Base-by-base conservation (phyloP, 2,329 filamentous ascomycete genomes). In the Ramularia endophylla region DNA sequence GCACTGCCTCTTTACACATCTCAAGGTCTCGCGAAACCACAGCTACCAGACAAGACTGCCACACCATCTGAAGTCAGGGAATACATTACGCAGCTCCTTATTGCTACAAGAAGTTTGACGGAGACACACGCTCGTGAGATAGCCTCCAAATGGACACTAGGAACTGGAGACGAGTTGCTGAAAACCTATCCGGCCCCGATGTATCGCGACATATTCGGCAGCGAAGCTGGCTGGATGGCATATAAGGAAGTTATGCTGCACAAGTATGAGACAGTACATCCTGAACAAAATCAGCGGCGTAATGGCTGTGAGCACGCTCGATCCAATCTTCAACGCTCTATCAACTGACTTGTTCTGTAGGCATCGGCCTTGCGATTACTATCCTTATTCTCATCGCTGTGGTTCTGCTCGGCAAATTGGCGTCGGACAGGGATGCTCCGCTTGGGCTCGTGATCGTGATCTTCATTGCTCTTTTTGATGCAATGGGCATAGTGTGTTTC, bases 91-190 rank as follows among this genome's bases (percentile, higher is more conserved):
- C n/a, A 32, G 8, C 29, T 32, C 13, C 29, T 32, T 13, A 15
- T 32, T 13, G 15, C 13, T 5, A 32, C 8, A 13, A 8, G 29
- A 32, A 22, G 25, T 27, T 8, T 31, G 17, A 19, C 16, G 2
- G 16, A 9, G 16, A 27, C 18, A 25, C 36, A 36, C 15, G 43
- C 48, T 5, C 29, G 39, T 22, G 28, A 41, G 3, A 28, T 54
- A 5, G 45, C 50, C 4, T 13, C 43, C 2, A 40, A 38, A 27
- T 54, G 51, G 51, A 50, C 29, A 1, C 25, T 36, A 6, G 51
- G 51, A 9, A 48, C 43, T 1, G 51, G 51, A n/a, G 41, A 41
- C 16, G 49, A 54, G 20, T 27, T 53, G 4, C 38, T 27, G 2
- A 15, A 28, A 6, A 40, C 28, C 3, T 50, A 44, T 12, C 36